Conservation (phyloP, 2,329 filamentous ascomycete species). For the Clarireedia sp. region DNA sequence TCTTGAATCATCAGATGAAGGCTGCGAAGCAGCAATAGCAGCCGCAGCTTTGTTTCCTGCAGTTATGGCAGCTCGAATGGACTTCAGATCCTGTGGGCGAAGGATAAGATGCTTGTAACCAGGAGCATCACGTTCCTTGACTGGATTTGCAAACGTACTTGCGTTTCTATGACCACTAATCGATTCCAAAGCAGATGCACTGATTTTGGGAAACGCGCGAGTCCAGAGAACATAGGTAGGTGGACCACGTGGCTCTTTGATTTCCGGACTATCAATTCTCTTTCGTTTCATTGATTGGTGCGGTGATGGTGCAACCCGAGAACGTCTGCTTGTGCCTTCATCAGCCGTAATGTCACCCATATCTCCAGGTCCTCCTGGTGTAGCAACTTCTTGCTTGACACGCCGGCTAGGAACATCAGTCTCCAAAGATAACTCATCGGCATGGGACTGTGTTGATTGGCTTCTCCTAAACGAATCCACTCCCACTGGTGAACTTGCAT, state of each 20-base stretch:
- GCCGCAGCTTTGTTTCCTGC: constrained; percentile 62
- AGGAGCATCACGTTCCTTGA: constrained; percentile 68
- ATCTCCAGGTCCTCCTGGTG: constrained; percentile 47
- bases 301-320: constrained; percentile 25
- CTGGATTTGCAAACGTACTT: constrained; percentile 69
- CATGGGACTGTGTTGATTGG: constrained; percentile 39
- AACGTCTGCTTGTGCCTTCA: constrained; percentile 30
- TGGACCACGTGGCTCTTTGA: constrained; percentile 38
- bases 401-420: constrained; percentile 31
- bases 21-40: constrained; percentile 53
- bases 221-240: constrained; percentile 67
- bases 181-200: constrained; percentile 64
- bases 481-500: constrained; percentile 27
- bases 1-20: constrained; percentile 39
- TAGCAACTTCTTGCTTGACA: constrained; percentile 53
- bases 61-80: constrained; percentile 66
- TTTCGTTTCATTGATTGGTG: constrained; percentile 46
- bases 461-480: constrained; percentile 30
- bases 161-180: constrained; percentile 70
- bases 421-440: constrained; percentile 42
- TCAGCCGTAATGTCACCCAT: constrained; percentile 48
- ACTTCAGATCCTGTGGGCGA: constrained; percentile 69
- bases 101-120: constrained; percentile 68
- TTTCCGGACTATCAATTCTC: constrained; percentile 32
- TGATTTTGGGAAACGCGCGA: constrained; percentile 66